Evolutionary conservation across 345 rosid species (phyloP).

Genomic region (Moricandia moricandioides): DNA sequence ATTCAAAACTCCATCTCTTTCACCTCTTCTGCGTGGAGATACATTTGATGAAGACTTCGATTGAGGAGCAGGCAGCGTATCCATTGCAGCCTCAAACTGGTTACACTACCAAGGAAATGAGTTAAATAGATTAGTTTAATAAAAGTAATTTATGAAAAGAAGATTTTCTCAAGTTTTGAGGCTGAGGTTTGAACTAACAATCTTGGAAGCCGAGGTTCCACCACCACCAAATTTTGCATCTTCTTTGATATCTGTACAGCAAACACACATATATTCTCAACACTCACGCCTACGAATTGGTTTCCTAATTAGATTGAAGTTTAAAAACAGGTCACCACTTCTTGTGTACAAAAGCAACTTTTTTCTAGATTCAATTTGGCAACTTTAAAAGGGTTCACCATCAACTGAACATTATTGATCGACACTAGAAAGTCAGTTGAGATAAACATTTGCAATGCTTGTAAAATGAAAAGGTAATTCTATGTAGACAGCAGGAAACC

Average conservation of each 20-base stretch:
- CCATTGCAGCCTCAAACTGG: conserved; percentile 43
- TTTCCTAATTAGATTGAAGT: background rate
- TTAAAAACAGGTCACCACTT: background rate
- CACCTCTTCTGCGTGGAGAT: conserved; percentile 53
- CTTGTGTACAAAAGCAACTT: conserved; percentile 14
- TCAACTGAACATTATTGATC: background rate
- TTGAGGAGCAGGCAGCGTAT: conserved; percentile 47
- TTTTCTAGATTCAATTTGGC: conserved; percentile 14
- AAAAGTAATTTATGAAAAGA: background rate
- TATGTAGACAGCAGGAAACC: background rate
- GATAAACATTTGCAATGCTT: conserved; percentile 1
- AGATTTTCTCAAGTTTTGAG: background rate
- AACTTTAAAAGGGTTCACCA: background rate
- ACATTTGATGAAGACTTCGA: conserved; percentile 62
- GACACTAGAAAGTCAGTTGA: background rate
- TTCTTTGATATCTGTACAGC: background rate
- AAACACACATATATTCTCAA: background rate
- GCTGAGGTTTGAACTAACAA: background rate
- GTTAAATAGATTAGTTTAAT: background rate
- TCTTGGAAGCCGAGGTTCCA: too few relatives aligned
- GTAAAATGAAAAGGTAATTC: background rate
- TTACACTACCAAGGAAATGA: background rate
- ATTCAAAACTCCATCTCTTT: conserved; percentile 53
- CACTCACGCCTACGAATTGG: background rate
- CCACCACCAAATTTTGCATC: conserved; percentile 45